A percentile compares a stretch with the other conserved stretches of the same genome.
These are phyloP conservation scores for Rhinocladiella mackenziei DNA, from an alignment of 2,329 filamentous ascomycete genomes.

Conservation along the genomic window DNA sequence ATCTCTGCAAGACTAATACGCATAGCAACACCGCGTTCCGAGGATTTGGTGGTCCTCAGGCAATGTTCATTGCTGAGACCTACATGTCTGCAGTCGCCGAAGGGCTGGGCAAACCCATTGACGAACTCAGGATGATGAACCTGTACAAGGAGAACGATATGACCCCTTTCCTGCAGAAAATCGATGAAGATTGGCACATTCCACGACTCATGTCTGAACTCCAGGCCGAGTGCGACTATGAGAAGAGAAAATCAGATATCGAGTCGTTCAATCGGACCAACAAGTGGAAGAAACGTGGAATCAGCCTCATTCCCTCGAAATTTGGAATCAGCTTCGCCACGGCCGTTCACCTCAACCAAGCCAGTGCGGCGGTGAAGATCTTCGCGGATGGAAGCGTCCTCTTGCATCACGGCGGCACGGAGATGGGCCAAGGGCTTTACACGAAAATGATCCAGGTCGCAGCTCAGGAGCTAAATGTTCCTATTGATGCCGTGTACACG, in stretches of 20 bases:
- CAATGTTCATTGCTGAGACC: slow-evolving; percentile 86
- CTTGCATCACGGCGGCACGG: slow-evolving; percentile 90
- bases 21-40: slow-evolving; percentile 97
- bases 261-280: slow-evolving; percentile 75
- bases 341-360: slow-evolving; percentile 92
- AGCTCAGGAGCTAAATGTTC: slow-evolving; percentile 79
- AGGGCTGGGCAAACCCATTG: slow-evolving; percentile 75
- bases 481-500: slow-evolving; percentile 77
- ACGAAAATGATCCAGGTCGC: slow-evolving; percentile 97
- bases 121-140: slow-evolving; percentile 79
- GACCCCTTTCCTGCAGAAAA: slow-evolving; percentile 86
- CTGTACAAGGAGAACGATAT: slow-evolving; percentile 73
- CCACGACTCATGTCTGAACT: slow-evolving; percentile 94
- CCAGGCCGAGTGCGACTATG: slow-evolving; percentile 69
- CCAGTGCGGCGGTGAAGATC: slow-evolving; percentile 89
- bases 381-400: slow-evolving; percentile 93
- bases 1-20: slow-evolving; percentile 90
- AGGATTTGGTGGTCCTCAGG: slow-evolving; percentile 93
- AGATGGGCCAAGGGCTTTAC: slow-evolving; percentile 97
- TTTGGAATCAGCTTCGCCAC: slow-evolving; percentile 99
- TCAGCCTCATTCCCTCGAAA: slow-evolving; percentile 87
- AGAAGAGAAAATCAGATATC: slow-evolving; percentile 63
- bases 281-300: slow-evolving; percentile 92
- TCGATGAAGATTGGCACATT: slow-evolving; percentile 93
- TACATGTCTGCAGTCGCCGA: slow-evolving; percentile 92